Evolutionary conservation across 805 yeast species (phyloP).

Genomic region (Wickerhamiella sergipiensis): DNA sequence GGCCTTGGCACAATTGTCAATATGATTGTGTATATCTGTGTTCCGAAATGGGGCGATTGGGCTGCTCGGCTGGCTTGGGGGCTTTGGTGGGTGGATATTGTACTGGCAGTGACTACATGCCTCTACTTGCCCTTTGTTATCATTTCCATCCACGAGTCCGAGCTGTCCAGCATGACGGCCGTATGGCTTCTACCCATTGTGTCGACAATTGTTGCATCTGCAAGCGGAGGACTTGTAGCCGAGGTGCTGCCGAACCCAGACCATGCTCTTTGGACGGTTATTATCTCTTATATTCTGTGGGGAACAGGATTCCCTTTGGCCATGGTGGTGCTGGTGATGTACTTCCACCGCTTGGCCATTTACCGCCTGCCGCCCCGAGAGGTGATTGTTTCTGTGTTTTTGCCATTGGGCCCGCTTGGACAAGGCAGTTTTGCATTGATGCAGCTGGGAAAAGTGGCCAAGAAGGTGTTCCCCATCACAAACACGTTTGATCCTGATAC

Average conservation of each 20-base stretch:
- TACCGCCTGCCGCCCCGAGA: conserved; percentile 39
- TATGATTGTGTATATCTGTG: conserved; percentile 28
- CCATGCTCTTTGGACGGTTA: conserved; percentile 38
- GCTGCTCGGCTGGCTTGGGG: conserved; percentile 34
- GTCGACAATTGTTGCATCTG: conserved; percentile 59
- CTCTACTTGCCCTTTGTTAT: conserved; percentile 26
- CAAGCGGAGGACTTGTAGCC: conserved; percentile 50
- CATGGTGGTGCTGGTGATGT: conserved; percentile 39
- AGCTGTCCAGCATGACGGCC: conserved; percentile 34
- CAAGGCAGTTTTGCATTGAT: conserved; percentile 57
- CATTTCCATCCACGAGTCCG: conserved; percentile 23
- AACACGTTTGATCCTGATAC: conserved; percentile 23
- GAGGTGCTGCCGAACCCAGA: conserved; percentile 29
- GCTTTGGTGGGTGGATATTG: conserved; percentile 63
- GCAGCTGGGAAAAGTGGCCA: background rate
- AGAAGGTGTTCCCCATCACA: conserved; percentile 38
- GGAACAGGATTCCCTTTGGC: conserved; percentile 54
- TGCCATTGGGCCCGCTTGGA: conserved; percentile 75
- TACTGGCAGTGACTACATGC: conserved; percentile 40
- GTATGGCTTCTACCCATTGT: conserved; percentile 63
- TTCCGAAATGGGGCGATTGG: conserved; percentile 22
- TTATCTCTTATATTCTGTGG: conserved; percentile 49
- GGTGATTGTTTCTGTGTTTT: conserved; percentile 36
- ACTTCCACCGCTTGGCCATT: conserved; percentile 44
- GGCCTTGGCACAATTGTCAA: conserved; percentile 45